These are phyloP conservation scores for Fusarium compactum DNA, from an alignment of 2,329 filamentous ascomycete species.

Conservation along the genomic window DNA sequence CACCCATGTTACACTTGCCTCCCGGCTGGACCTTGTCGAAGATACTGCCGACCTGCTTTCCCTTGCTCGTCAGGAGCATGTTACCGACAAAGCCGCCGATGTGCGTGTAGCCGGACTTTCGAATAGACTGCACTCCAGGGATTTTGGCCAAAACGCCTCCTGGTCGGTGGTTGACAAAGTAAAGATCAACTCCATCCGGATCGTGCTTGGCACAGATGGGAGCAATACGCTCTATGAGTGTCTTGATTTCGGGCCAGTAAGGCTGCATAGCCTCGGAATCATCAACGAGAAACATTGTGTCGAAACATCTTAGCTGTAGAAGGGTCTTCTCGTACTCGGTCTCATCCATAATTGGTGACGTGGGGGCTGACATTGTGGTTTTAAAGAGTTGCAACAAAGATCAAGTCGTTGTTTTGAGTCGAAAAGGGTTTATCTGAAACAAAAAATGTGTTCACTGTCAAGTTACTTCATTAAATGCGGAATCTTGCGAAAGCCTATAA, in stretches of 20 bases:
- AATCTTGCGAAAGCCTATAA: neutral
- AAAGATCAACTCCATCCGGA: conserved; percentile 17
- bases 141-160: conserved; percentile 18
- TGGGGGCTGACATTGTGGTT: conserved; percentile 1
- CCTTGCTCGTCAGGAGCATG: conserved; percentile 22
- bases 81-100: conserved; percentile 16
- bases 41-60: conserved; percentile 18
- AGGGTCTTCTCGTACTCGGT: conserved; percentile 19
- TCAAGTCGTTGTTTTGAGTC: neutral
- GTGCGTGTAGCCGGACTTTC: conserved; percentile 19
- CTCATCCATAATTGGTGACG: neutral
- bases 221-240: conserved; percentile 21
- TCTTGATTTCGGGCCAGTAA: conserved; percentile 25
- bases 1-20: conserved; percentile 24
- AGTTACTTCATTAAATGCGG: neutral
- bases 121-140: conserved; percentile 19
- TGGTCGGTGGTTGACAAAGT: conserved; percentile 21
- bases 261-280: conserved; percentile 22
- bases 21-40: conserved; percentile 19
- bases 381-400: neutral
- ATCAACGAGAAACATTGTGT: conserved; percentile 21
- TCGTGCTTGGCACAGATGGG: conserved; percentile 21
- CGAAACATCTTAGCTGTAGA: conserved; percentile 19
- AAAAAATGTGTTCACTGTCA: neutral
- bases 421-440: neutral